Conservation (phyloP, 2,329 filamentous ascomycete genomes). For the Fusarium mundagurra region DNA sequence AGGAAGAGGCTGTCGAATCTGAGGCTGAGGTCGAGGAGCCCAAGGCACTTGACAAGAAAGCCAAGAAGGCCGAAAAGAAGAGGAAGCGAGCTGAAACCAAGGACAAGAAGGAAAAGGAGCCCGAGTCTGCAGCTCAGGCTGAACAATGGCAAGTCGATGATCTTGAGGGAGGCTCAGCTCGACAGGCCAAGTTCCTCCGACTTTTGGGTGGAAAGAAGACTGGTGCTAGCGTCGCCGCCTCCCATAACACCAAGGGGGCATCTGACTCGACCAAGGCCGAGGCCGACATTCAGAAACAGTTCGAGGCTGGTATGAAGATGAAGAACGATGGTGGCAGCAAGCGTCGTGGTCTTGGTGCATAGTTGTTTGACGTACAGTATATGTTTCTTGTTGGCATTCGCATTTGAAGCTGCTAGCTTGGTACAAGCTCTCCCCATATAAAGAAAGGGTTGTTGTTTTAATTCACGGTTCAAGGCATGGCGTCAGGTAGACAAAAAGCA, state of each 20-base stretch:
- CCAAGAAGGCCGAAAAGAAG: slow-evolving; percentile 51
- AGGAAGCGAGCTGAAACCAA: slow-evolving; percentile 46
- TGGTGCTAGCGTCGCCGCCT: slow-evolving; percentile 43
- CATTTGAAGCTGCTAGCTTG: slow-evolving; percentile 1
- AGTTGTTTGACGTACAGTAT: slow-evolving; percentile 21
- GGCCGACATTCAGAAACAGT: slow-evolving; percentile 66
- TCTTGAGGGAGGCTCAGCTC: slow-evolving; percentile 60
- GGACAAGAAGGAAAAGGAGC: slow-evolving; percentile 29
- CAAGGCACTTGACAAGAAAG: slow-evolving; percentile 43
- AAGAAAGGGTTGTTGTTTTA: slow-evolving; percentile 18
- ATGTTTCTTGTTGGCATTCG: not conserved
- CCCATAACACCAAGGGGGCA: slow-evolving; percentile 40
- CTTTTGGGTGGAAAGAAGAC: slow-evolving; percentile 64
- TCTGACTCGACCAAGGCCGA: slow-evolving; percentile 55
- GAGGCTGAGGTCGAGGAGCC: slow-evolving; percentile 21
- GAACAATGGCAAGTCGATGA: slow-evolving; percentile 64
- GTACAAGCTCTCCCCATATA: slow-evolving; percentile 1
- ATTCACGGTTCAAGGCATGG: slow-evolving; percentile 36
- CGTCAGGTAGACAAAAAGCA: slow-evolving; percentile 44
- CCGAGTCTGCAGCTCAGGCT: slow-evolving; percentile 26
- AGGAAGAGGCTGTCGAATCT: slow-evolving; percentile 34
- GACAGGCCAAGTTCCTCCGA: slow-evolving; percentile 66
- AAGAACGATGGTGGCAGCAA: slow-evolving; percentile 63
- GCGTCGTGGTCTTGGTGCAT: slow-evolving; percentile 64
- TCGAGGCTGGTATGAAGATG: slow-evolving; percentile 64